A percentile compares a stretch with the other conserved stretches of the same genome.
phyloP scores from a whole-genome alignment of 305 asterid species.

The Fraxinus sp. region DNA sequence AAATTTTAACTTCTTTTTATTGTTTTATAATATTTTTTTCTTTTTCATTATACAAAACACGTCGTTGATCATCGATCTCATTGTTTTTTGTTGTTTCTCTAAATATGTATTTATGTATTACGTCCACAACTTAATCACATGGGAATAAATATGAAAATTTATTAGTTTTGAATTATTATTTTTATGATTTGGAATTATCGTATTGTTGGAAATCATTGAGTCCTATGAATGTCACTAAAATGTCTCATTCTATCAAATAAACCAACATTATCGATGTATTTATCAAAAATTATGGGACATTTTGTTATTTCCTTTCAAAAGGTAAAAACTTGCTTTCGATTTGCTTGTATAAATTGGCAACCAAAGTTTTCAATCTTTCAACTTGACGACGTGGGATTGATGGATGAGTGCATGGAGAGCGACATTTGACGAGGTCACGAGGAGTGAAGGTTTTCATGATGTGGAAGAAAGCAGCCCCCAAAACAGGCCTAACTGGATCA shows the following conservation, averaged over 20 bases:
- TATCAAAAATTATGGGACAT: neutral
- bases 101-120: neutral
- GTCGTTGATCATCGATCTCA: neutral
- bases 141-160: neutral
- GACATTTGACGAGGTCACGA: neutral
- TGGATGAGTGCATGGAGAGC: slow-evolving; percentile 25
- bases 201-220: neutral
- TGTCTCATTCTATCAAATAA: neutral
- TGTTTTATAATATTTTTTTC: no score
- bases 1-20: neutral
- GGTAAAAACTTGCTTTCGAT: slow-evolving; percentile 9
- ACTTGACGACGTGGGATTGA: slow-evolving; percentile 26
- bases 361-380: neutral
- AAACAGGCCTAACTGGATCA: slow-evolving; percentile 23
- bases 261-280: neutral
- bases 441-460: neutral
- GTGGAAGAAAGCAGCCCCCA: slow-evolving; percentile 17
- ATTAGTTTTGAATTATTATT: neutral
- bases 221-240: neutral
- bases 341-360: slow-evolving; percentile 20
- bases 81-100: neutral
- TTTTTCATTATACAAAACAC: neutral
- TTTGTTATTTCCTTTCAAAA: neutral
- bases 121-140: neutral
- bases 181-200: neutral